Base-by-base conservation (phyloP, 1,139 yeast genomes). In the Nakaseomyces nivariensis region DNA sequence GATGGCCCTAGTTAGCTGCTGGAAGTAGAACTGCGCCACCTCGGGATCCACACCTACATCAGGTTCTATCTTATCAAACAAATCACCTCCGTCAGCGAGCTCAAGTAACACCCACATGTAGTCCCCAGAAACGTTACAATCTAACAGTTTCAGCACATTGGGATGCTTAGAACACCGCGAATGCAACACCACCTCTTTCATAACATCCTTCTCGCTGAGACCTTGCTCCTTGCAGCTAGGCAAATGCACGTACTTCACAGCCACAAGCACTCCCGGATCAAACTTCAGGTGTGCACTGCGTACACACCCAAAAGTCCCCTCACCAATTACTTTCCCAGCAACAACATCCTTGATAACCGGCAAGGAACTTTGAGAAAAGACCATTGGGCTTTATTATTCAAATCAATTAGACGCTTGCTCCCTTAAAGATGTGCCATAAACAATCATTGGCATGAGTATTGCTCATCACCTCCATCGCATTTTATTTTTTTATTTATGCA, bases 21-120 rank as follows among this genome's bases (percentile, higher is more conserved):
- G 75, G 61, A 81, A 82, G 59, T 82, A 83, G 58, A 83, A 77
- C 54, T 82, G 86, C 0, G 85, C 83, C 26, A 82, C 74, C 38
- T 79, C 81, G 50, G 75, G 78, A 51, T 78, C 82, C 1, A 82
- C 79, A 1, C 89, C 89, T 5, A 78, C 68, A 62, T 82, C 88
- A 0, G 88, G 88, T 63, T 82, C 87, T 51, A 82, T 81, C 66
- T 82, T 82, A 57, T 82, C 86, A 61, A 82, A 83, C 25, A 83
- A 62, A 61, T 83, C 90, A 17, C 89, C 89, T 49, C 85, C 85
- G 38, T 73, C 72, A 1, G 86, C 87, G 50, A 79, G 66, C 58
- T 83, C 88, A 74, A 83, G 71, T 8, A 78, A 77, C 53, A 82
- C 73, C 78, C 83, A 82, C 47, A 76, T 66, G 76, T 81, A 82